Evolutionary conservation across 1,284 basidiomycete species (phyloP), one percentile per base, ranked within the genome.

Genomic region (Apiotrichum brassicae): DNA sequence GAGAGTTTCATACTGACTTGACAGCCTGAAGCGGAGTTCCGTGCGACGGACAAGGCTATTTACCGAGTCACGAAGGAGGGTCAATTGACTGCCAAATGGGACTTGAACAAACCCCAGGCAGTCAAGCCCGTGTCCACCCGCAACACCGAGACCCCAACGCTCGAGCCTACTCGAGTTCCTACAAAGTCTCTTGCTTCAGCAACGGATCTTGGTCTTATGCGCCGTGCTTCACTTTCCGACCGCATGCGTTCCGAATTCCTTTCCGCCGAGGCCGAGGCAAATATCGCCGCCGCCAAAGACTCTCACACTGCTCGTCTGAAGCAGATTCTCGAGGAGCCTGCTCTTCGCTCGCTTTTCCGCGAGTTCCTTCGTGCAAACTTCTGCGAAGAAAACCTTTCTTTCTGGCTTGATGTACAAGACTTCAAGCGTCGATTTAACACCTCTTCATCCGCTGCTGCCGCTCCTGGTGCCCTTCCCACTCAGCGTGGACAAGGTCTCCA

Each of bases 371-470:
- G 90, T 37, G 81, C 83, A 45, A 97, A 97, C 73, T 97, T 97
- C 71, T 97, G 92, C 76, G 94, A 98, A 70, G 94, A 98, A 78
- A 98, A 98, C 68, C 76, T 98, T 60, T 85, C 85, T 41, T 98
- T 97, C 76, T 98, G 92, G 87, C 73, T 97, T 48, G 95, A 97
- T 64, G 94, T 97, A 1, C 83, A 92, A 71, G 94, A 98, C 68
- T 95, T 98, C 77, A 93, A 92, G 76, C 81, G 86, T 61, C 85
- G 92, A 63, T 98, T 98, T 76, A 85, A 84, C 66, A 97, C 91
- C 52, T 95, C 94, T 0, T 93, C 87, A 5, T 91, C 86, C 61
- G 90, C 94, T 6, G 82, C 86, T 49, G 87, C 88, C 12, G 80
- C 81, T 3, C 68, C 68, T 0, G 58, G 58, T 24, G 54, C 53